Evolutionary conservation across 108 stramenopile genomes (phyloP).

Genomic region (Cyclotella atomus): DNA sequence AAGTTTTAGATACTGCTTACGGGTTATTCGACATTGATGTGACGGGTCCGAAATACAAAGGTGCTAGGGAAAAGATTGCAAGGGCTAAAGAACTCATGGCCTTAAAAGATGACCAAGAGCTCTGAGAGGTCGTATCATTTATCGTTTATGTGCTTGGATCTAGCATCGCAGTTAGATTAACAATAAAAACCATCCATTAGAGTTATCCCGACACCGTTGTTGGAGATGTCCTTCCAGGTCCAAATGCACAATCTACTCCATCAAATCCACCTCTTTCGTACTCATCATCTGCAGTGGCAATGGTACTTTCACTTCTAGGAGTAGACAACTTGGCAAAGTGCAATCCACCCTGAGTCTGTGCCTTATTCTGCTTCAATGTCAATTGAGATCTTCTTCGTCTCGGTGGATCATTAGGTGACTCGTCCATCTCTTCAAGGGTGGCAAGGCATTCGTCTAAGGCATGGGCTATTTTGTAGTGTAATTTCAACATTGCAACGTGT

Average conservation of each 20-base stretch:
- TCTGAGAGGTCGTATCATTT: too few relatives aligned
- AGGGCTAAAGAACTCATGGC: too few relatives aligned
- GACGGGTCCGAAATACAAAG: too few relatives aligned
- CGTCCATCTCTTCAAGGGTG: conserved; percentile 55
- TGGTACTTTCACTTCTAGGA: conserved; percentile 3
- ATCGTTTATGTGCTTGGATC: too few relatives aligned
- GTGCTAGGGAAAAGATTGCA: too few relatives aligned
- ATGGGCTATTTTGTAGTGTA: conserved; percentile 83
- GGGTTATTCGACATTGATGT: too few relatives aligned
- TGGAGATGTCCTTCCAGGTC: conserved; percentile 17
- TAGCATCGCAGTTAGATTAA: too few relatives aligned
- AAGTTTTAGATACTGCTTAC: too few relatives aligned
- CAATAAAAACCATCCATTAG: too few relatives aligned
- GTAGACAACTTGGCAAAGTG: conserved; percentile 34
- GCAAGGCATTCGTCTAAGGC: conserved; percentile 86
- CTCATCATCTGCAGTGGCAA: conserved; percentile 35
- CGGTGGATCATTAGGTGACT: conserved; percentile 33
- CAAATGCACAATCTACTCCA: conserved; percentile 46
- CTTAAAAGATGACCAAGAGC: too few relatives aligned
- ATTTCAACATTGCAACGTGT: conserved; percentile 81
- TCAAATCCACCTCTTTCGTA: conserved; percentile 50
- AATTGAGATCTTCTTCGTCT: conserved; percentile 34
- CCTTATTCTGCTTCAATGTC: conserved; percentile 29
- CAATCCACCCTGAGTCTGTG: conserved; percentile 21
- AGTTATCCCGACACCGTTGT: not conserved